Percentiles rank a stretch among this genome's conserved stretches.
Conservation (phyloP, 345 rosid species). For the Xanthoceras sorbifolium region DNA sequence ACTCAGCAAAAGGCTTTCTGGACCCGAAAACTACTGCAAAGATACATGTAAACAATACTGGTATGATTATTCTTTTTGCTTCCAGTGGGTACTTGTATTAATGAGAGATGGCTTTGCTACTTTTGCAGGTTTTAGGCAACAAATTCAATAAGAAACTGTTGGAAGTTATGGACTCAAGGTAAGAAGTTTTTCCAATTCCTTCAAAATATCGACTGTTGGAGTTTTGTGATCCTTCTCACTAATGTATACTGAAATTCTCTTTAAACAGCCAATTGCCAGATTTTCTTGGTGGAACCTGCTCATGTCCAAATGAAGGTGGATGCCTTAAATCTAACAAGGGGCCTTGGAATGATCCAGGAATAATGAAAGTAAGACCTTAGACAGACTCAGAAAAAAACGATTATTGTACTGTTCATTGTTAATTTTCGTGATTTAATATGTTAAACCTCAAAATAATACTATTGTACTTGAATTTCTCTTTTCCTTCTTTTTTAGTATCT, state of each 20-base stretch:
- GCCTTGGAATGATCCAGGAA: slow-evolving; percentile 85
- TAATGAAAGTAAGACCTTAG: slow-evolving; percentile 70
- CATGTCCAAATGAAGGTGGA: slow-evolving; percentile 77
- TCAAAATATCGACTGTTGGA: neutral
- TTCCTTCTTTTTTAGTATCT: slow-evolving; percentile 10
- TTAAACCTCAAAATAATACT: neutral
- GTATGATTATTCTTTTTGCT: neutral
- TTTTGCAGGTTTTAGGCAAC: slow-evolving; percentile 75
- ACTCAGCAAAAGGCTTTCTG: slow-evolving; percentile 80
- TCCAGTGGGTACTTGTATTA: slow-evolving; percentile 22
- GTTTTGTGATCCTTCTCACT: slow-evolving; percentile 8
- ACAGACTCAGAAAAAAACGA: slow-evolving; percentile 5
- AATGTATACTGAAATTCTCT: slow-evolving; percentile 22
- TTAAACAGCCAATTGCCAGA: slow-evolving; percentile 85
- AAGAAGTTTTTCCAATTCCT: slow-evolving; percentile 22
- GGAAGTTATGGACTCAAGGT: slow-evolving; percentile 87
- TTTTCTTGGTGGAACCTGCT: slow-evolving; percentile 92
- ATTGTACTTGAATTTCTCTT: neutral
- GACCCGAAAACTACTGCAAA: slow-evolving; percentile 92
- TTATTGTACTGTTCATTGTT: slow-evolving; percentile 2
- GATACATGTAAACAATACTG: slow-evolving; percentile 60
- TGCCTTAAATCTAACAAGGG: slow-evolving; percentile 86
- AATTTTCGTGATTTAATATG: neutral
- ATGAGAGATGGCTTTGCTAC: slow-evolving; percentile 27
- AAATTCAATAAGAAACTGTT: slow-evolving; percentile 69